A percentile compares a stretch with the other conserved stretches of the same genome.
phyloP scores from a whole-genome alignment of 257 asterid species.

The Jacaranda copaia region DNA sequence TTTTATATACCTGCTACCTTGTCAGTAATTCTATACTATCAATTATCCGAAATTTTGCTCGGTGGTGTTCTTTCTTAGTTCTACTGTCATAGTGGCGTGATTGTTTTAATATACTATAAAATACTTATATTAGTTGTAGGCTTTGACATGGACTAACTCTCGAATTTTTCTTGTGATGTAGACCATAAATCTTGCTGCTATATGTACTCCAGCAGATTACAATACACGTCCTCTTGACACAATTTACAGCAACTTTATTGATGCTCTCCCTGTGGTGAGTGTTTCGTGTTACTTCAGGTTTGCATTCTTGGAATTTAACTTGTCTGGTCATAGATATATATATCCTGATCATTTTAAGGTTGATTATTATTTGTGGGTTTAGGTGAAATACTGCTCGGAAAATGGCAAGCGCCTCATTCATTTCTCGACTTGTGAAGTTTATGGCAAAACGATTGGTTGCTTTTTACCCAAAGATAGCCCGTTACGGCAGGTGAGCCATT shows the following conservation, averaged over 20 bases:
- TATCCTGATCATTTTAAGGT: constrained; percentile 14
- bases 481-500: constrained; percentile 69
- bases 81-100: neutral
- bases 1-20: constrained; percentile 4
- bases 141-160: constrained; percentile 39
- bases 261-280: constrained; percentile 90
- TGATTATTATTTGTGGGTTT: constrained; percentile 36
- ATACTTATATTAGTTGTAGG: constrained; percentile 3
- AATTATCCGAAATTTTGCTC: neutral
- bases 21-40: neutral
- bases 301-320: constrained; percentile 16
- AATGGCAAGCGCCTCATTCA: constrained; percentile 89
- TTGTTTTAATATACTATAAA: constrained; percentile 7
- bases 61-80: constrained; percentile 16
- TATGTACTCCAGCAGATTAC: constrained; percentile 96
- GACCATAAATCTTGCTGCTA: constrained; percentile 92
- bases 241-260: constrained; percentile 89
- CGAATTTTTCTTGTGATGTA: constrained; percentile 43
- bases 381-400: constrained; percentile 94
- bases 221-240: constrained; percentile 96
- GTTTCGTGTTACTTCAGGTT: constrained; percentile 19
- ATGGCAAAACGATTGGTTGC: constrained; percentile 86
- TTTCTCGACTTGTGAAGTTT: constrained; percentile 91
- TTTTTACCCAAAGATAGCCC: constrained; percentile 88
- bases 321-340: neutral